A percentile compares a stretch with the other conserved stretches of the same genome.
Evolutionary conservation across 768 basidiomycete genomes (phyloP).

Genomic region (Boletus sensibilis): DNA sequence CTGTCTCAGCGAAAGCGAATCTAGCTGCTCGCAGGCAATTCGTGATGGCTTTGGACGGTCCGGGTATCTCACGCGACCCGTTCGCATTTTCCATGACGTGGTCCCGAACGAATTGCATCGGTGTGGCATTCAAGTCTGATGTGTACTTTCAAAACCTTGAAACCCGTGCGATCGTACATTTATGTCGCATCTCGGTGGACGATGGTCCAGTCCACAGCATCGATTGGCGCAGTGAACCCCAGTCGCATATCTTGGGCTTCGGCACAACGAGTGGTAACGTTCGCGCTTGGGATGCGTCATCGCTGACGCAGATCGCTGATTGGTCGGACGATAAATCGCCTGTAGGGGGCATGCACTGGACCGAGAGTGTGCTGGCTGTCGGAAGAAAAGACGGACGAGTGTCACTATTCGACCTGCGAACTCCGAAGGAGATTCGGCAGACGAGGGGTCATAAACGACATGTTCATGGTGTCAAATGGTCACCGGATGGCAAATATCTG

Average conservation of each 20-base stretch:
- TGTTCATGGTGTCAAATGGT: constrained; percentile 43
- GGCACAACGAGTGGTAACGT: constrained; percentile 52
- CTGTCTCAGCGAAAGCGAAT: constrained; percentile 58
- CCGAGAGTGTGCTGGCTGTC: constrained; percentile 36
- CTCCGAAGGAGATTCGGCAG: constrained; percentile 26
- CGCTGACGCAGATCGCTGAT: constrained; percentile 25
- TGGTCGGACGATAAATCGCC: constrained; percentile 37
- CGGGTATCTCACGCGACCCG: constrained; percentile 53
- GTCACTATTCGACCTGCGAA: constrained; percentile 38
- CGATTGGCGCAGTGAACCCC: constrained; percentile 47
- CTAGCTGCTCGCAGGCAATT: constrained; percentile 54
- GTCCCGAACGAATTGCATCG: constrained; percentile 58
- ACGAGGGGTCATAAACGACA: constrained; percentile 35
- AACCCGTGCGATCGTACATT: constrained; percentile 49
- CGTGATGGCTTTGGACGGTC: constrained; percentile 60
- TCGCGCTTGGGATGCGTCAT: constrained; percentile 52
- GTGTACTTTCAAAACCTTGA: constrained; percentile 64
- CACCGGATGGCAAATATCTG: constrained; percentile 39
- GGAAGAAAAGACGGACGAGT: constrained; percentile 41
- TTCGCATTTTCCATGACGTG: constrained; percentile 61
- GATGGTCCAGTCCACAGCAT: constrained; percentile 46
- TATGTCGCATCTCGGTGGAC: constrained; percentile 41
- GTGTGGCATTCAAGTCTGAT: constrained; percentile 58
- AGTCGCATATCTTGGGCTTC: constrained; percentile 46
- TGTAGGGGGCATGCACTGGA: constrained; percentile 44